Evolutionary conservation across 2,329 filamentous ascomycete genomes (phyloP).

Genomic region (Aspergillus piperis): DNA sequence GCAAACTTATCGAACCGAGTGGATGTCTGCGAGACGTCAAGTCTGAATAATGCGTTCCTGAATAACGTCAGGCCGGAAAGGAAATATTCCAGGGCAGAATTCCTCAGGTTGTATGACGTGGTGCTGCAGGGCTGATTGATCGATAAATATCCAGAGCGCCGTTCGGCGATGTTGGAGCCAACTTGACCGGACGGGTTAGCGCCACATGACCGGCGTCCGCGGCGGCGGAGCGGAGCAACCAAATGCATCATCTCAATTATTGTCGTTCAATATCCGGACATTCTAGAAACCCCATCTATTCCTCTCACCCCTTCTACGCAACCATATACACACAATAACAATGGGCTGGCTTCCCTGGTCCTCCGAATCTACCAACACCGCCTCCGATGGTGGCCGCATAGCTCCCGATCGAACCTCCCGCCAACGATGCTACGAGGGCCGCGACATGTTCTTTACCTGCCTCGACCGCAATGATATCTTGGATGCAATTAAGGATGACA

Average conservation of each 20-base stretch:
- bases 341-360: constrained; percentile 59
- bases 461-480: constrained; percentile 80
- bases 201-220: constrained; percentile 21
- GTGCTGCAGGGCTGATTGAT: background rate
- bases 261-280: background rate
- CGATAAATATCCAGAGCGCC: background rate
- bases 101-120: background rate
- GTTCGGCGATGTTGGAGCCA: constrained; percentile 3
- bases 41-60: background rate
- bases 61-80: background rate
- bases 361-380: constrained; percentile 42
- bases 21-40: background rate
- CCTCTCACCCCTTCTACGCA: background rate
- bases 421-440: constrained; percentile 81
- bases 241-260: background rate
- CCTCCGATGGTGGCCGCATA: constrained; percentile 64
- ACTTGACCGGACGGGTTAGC: constrained; percentile 17
- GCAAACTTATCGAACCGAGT: background rate
- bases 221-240: constrained; percentile 13
- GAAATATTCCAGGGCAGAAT: background rate
- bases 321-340: constrained; percentile 15
- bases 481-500: constrained; percentile 66
- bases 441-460: constrained; percentile 86
- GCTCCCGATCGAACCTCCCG: constrained; percentile 85
- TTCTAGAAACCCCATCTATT: background rate